These are phyloP conservation scores for Penicillium taxi DNA, from an alignment of 495 filamentous ascomycete species.

Conservation along the genomic window DNA sequence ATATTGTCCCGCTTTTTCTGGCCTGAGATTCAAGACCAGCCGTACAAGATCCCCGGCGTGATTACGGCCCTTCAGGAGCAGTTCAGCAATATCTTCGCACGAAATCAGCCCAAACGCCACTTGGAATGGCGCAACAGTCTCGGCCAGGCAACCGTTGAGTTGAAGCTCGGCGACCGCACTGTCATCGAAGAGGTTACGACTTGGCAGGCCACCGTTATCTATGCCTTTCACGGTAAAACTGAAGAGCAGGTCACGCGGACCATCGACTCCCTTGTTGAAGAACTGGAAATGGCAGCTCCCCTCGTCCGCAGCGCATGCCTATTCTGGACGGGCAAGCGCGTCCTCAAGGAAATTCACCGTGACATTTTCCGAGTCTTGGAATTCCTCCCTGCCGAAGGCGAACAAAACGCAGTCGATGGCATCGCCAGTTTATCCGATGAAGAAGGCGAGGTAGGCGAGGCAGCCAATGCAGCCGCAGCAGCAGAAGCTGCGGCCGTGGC, in stretches of 20 bases:
- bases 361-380: slow-evolving; percentile 60
- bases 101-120: slow-evolving; percentile 71
- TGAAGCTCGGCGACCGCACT: slow-evolving; percentile 75
- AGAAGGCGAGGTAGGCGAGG: slow-evolving; percentile 27
- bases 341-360: slow-evolving; percentile 53
- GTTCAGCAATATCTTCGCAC: slow-evolving; percentile 72
- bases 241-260: slow-evolving; percentile 39
- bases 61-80: slow-evolving; percentile 55
- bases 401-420: slow-evolving; percentile 19
- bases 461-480: slow-evolving; percentile 34
- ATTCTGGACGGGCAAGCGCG: slow-evolving; percentile 78
- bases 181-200: slow-evolving; percentile 68
- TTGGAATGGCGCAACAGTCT: slow-evolving; percentile 80
- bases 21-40: slow-evolving; percentile 73
- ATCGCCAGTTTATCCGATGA: slow-evolving; percentile 17
- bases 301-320: slow-evolving; percentile 69
- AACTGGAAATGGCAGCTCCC: slow-evolving; percentile 66
- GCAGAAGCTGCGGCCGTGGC: slow-evolving; percentile 46
- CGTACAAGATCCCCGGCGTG: slow-evolving; percentile 59
- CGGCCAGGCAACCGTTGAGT: slow-evolving; percentile 69
- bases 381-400: slow-evolving; percentile 42
- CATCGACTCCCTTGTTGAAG: slow-evolving; percentile 51
- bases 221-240: slow-evolving; percentile 60
- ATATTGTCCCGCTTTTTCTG: slow-evolving; percentile 93
- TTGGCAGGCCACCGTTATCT: slow-evolving; percentile 85